Percentiles rank a stretch among this genome's conserved stretches.
Evolutionary conservation across 495 filamentous ascomycete genomes (phyloP).

Genomic region (Hypoxylon fragiforme): DNA sequence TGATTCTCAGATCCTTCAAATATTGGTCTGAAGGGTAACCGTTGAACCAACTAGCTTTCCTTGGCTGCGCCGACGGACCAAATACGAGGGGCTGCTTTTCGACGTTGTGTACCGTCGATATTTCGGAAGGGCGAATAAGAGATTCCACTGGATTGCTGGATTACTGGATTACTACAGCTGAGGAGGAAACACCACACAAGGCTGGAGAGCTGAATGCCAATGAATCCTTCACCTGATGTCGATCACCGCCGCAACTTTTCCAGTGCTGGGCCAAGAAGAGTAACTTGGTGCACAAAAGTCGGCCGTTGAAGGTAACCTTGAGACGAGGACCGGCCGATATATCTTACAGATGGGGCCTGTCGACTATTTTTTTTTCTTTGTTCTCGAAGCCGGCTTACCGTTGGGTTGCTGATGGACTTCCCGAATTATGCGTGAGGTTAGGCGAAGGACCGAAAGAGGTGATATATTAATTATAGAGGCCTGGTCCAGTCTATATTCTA

Average conservation of each 20-base stretch:
- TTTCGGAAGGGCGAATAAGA: slow-evolving; percentile 11
- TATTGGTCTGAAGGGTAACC: neutral
- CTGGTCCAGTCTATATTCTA: slow-evolving; percentile 29
- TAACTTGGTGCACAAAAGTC: slow-evolving; percentile 10
- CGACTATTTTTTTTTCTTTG: slow-evolving; percentile 22
- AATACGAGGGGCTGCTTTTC: slow-evolving; percentile 30
- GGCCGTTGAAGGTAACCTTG: slow-evolving; percentile 23
- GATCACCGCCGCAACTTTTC: slow-evolving; percentile 31
- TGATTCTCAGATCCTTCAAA: neutral
- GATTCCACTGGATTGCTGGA: slow-evolving; percentile 2
- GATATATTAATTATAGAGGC: slow-evolving; percentile 36
- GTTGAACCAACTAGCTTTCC: slow-evolving; percentile 2
- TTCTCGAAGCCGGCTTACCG: slow-evolving; percentile 23
- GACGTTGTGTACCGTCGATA: slow-evolving; percentile 28
- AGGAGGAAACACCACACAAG: slow-evolving; percentile 6
- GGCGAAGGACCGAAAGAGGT: slow-evolving; percentile 23
- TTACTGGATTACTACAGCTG: slow-evolving; percentile 21
- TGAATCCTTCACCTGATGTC: slow-evolving; percentile 17
- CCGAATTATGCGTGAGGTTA: slow-evolving; percentile 25
- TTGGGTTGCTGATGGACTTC: slow-evolving; percentile 25
- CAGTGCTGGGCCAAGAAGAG: slow-evolving; percentile 14
- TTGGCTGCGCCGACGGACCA: neutral
- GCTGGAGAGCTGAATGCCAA: slow-evolving; percentile 26
- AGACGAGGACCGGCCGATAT: slow-evolving; percentile 29
- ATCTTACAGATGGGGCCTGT: slow-evolving; percentile 18